Evolutionary conservation across 2,329 filamentous ascomycete genomes (phyloP).

Genomic region (Cercospora nicotianae): DNA sequence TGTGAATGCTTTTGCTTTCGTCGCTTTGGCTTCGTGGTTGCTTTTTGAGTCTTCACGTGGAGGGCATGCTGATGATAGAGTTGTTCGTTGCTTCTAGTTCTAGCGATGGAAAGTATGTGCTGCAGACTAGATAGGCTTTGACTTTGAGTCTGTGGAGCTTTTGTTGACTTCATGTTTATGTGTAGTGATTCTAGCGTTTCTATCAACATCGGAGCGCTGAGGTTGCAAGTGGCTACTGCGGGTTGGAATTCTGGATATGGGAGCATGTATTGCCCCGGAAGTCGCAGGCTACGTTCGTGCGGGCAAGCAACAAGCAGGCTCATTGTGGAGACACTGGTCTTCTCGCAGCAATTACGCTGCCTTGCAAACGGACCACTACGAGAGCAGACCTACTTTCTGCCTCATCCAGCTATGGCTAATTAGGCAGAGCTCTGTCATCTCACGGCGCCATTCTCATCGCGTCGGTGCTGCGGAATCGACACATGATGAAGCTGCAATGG

Average conservation of each 20-base stretch:
- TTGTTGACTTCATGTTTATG: neutral
- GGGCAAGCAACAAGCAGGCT: neutral
- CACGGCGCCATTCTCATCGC: neutral
- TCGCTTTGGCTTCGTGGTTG: neutral
- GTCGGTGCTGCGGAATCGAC: neutral
- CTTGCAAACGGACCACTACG: neutral
- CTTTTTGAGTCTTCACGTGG: neutral
- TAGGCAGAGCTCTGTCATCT: neutral
- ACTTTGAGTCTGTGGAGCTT: neutral
- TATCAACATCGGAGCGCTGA: too few species aligned
- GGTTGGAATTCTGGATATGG: too few species aligned
- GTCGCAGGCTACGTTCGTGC: too few species aligned
- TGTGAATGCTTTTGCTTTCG: too few species aligned
- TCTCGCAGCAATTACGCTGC: neutral
- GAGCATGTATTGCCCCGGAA: neutral
- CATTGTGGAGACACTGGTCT: neutral
- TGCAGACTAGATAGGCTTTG: neutral
- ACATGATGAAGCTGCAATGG: neutral
- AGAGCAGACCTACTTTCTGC: neutral
- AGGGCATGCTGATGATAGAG: neutral
- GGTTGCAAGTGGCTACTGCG: too few species aligned
- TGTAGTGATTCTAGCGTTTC: too few species aligned
- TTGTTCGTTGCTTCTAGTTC: neutral
- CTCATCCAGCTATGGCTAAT: neutral
- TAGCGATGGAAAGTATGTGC: neutral